phyloP scores from a whole-genome alignment of 176 grass and related monocot species.

The Puccinellia tenuiflora region DNA sequence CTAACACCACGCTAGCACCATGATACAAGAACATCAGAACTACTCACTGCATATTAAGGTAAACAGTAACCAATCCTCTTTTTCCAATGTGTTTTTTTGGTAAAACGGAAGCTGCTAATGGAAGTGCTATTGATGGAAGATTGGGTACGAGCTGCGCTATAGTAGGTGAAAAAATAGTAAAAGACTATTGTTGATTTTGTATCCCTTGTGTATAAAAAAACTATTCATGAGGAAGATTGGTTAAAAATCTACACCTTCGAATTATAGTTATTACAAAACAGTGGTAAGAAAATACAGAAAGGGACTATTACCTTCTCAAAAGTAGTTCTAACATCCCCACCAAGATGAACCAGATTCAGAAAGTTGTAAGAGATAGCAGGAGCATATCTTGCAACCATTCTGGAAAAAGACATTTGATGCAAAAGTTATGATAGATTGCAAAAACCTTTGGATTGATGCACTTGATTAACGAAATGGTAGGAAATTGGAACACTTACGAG shows the following conservation, averaged over 20 bases:
- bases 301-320: constrained; percentile 77
- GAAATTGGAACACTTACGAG: constrained; percentile 67
- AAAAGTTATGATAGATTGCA: neutral
- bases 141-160: neutral
- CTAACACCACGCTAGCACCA: neutral
- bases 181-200: neutral
- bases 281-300: neutral
- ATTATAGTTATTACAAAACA: neutral
- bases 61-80: neutral
- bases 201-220: neutral
- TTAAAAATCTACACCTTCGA: neutral
- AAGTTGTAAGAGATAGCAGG: constrained; percentile 99
- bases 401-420: constrained; percentile 46
- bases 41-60: neutral
- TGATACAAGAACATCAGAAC: neutral
- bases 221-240: neutral
- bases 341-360: constrained; percentile 94
- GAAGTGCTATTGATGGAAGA: neutral
- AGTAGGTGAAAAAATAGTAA: neutral
- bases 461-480: neutral
- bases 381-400: constrained; percentile 99
- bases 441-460: neutral
- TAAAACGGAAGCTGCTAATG: neutral
- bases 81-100: neutral
- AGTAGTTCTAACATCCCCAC: constrained; percentile 77